phyloP scores from a whole-genome alignment of 2,329 filamentous ascomycete species.

The Falciphora oryzae region DNA sequence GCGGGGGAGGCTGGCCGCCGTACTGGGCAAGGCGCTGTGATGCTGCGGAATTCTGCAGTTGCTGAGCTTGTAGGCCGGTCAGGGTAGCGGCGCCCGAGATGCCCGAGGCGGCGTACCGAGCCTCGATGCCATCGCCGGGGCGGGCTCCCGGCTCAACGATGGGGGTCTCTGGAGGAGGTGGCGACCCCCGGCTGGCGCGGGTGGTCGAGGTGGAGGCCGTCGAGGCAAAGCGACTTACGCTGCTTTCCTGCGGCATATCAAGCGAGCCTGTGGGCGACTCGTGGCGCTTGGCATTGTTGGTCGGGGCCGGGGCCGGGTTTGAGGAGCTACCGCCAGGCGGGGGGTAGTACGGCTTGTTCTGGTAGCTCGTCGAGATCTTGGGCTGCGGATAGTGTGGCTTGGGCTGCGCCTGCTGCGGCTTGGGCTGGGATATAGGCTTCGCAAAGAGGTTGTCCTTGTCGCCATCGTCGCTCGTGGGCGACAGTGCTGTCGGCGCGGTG shows the following conservation, averaged over 20 bases:
- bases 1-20: constrained; percentile 42
- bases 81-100: constrained; percentile 83
- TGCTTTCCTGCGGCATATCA: constrained; percentile 37
- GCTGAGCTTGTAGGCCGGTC: constrained; percentile 54
- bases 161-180: constrained; percentile 90
- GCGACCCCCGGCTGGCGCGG: constrained; percentile 83
- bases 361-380: constrained; percentile 39
- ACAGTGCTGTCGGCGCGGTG: constrained; percentile 73
- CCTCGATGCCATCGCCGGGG: constrained; percentile 80
- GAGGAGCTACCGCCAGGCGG: constrained; percentile 40
- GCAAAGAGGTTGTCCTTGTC: constrained; percentile 80
- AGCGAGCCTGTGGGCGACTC: constrained; percentile 19
- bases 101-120: constrained; percentile 83
- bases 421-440: constrained; percentile 43
- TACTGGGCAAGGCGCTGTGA: constrained; percentile 79
- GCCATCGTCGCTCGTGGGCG: constrained; percentile 69
- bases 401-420: constrained; percentile 20
- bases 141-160: constrained; percentile 64
- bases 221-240: constrained; percentile 62
- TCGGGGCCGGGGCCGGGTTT: constrained; percentile 20
- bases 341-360: constrained; percentile 55
- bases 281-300: constrained; percentile 15
- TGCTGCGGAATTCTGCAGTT: constrained; percentile 66
- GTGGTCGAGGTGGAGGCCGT: constrained; percentile 93
- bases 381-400: constrained; percentile 32